A percentile compares a stretch with the other conserved stretches of the same genome.
Conservation (phyloP, 306 rosid genomes). For the Dryas alaskensis region DNA sequence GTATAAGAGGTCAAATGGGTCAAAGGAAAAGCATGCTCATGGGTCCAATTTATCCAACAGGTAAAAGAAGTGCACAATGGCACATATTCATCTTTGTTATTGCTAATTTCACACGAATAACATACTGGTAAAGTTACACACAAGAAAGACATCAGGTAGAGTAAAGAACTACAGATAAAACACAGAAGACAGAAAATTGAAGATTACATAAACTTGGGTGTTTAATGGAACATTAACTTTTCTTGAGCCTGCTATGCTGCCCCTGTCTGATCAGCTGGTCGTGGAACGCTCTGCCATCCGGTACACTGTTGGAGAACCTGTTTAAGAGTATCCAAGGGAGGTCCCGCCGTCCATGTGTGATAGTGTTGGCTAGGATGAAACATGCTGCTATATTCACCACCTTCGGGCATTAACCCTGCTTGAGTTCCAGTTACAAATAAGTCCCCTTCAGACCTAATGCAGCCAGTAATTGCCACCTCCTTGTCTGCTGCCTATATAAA, state of each 20-base stretch:
- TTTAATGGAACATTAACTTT: background rate
- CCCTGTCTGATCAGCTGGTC: slow-evolving; percentile 51
- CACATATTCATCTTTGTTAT: background rate
- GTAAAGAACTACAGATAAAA: background rate
- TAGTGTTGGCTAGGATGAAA: slow-evolving; percentile 78
- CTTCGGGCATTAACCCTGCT: slow-evolving; percentile 50
- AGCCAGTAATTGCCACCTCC: slow-evolving; percentile 55
- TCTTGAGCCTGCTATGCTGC: slow-evolving; percentile 10
- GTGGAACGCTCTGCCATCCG: slow-evolving; percentile 68
- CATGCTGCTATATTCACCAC: slow-evolving; percentile 14
- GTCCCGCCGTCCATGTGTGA: slow-evolving; percentile 53
- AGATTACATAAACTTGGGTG: background rate
- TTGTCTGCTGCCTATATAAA: slow-evolving; percentile 73
- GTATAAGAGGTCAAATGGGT: too few species aligned
- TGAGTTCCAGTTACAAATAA: slow-evolving; percentile 64
- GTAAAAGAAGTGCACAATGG: too few species aligned
- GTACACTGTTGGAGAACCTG: slow-evolving; percentile 62
- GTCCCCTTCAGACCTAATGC: slow-evolving; percentile 83
- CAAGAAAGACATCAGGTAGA: background rate
- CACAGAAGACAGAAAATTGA: background rate
- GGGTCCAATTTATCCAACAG: background rate
- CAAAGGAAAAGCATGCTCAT: background rate
- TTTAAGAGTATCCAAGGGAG: slow-evolving; percentile 65
- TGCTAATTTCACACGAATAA: background rate
- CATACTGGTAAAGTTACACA: background rate